These are phyloP conservation scores for Boehmeria nivea DNA, from an alignment of 306 rosid species.

Conservation along the genomic window DNA sequence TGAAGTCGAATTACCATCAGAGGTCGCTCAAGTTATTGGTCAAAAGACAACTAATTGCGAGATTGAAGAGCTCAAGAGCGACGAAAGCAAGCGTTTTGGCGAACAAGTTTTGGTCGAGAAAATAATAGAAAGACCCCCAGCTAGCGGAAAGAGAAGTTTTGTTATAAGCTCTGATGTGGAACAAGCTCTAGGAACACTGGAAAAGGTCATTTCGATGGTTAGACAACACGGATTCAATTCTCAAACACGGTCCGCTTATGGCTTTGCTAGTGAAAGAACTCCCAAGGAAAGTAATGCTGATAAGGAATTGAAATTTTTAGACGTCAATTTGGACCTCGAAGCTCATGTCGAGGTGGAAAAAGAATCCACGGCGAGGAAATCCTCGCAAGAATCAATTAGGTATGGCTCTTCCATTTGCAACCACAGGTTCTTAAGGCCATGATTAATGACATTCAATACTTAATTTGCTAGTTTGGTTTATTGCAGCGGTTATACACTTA, in stretches of 20 bases:
- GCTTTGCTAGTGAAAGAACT: conserved; percentile 22
- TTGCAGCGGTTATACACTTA: no score
- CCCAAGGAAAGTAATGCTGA: conserved; percentile 22
- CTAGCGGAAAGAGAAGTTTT: conserved; percentile 30
- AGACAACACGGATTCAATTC: conserved; percentile 38
- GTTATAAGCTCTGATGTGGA: conserved; percentile 57
- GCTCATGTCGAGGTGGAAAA: conserved; percentile 14
- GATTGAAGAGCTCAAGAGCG: conserved; percentile 52
- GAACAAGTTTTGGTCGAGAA: conserved; percentile 22
- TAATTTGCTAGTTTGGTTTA: no score
- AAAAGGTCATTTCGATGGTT: conserved; percentile 52
- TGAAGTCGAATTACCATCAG: conserved; percentile 17
- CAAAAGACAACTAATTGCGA: conserved; percentile 42
- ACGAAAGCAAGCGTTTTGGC: conserved; percentile 29
- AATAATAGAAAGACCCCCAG: conserved; percentile 16
- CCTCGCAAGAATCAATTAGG: conserved; percentile 24
- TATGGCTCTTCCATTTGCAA: conserved; percentile 29
- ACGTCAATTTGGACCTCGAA: no score
- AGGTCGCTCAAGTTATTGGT: conserved; percentile 15
- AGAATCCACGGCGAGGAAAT: no score
- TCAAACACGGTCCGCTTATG: conserved; percentile 25
- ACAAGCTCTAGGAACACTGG: conserved; percentile 71
- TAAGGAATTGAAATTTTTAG: conserved; percentile 25
- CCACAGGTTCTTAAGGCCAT: conserved; percentile 38
- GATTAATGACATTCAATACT: no score